Evolutionary conservation across 768 basidiomycete species (phyloP), one percentile per base, ranked within the genome.

Genomic region (Clavaria fumosa): DNA sequence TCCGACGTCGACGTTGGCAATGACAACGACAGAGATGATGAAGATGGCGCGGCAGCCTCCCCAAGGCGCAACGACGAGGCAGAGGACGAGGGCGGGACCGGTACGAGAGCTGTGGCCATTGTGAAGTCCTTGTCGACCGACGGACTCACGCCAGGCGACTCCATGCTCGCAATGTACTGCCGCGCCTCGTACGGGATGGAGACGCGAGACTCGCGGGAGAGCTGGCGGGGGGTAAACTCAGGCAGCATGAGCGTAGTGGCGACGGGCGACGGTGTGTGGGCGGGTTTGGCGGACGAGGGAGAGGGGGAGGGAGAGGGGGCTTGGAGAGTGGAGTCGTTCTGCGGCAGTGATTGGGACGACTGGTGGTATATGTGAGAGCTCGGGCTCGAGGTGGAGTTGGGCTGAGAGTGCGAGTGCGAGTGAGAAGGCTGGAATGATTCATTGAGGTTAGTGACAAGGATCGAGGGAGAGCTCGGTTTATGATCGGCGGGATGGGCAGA

Each of bases 181-280:
- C 64, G 71, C 11, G 82, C 77, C 52, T 86, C 84, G 38, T 84
- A 80, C 1, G 83, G 78, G 24, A 84, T 62, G 23, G 76, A 72
- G 35, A 78, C 69, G 17, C 69, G 67, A 6, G 79, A 83, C 35
- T 77, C 76, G 38, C 76, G 48, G 7, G 60, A 53, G 0, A 64
- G 54, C 46, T 61, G 49, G 31, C 52, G 53, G 48, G 23, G 52
- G 48, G 17, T 47, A 40, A 19, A 39, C 44, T 21, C 42, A 34
- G 14, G 14, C 9, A 38, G 15, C 37, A 17, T 23, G 26, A 27
- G n/a, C n/a, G n/a, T n/a, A n/a, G n/a, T n/a, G n/a, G n/a, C n/a
- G n/a, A n/a, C n/a, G n/a, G n/a, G n/a, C n/a, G n/a, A n/a, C n/a
- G n/a, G n/a, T n/a, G n/a, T n/a, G n/a, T n/a, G n/a, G n/a, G n/a